Evolutionary conservation across 106 monocot genomes (phyloP).

Genomic region (Platanthera guangdongensis): DNA sequence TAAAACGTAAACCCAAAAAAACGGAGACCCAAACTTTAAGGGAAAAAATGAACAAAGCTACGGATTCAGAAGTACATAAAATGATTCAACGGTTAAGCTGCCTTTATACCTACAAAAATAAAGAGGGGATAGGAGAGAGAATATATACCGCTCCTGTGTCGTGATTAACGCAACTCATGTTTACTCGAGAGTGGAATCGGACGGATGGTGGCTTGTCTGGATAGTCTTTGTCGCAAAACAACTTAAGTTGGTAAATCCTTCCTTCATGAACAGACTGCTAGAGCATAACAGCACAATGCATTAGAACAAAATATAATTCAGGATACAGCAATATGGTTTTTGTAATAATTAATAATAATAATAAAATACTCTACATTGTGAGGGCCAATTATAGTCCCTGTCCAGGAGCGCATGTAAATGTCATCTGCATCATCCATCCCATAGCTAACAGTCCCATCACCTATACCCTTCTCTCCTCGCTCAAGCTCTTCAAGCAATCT

Average conservation of each 20-base stretch:
- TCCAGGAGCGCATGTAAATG: conserved; percentile 30
- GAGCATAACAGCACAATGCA: not conserved
- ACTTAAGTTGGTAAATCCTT: conserved; percentile 24
- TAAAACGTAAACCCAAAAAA: not conserved
- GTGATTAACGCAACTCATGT: conserved; percentile 23
- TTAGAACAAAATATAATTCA: not conserved
- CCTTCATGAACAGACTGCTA: conserved; percentile 24
- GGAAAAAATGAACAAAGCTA: not conserved
- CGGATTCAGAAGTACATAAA: not conserved
- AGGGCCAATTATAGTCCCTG: conserved; percentile 26
- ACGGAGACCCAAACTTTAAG: not conserved
- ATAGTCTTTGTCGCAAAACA: conserved; percentile 27
- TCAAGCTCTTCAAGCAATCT: conserved; percentile 28
- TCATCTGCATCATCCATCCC: conserved; percentile 32
- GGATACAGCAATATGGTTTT: not conserved
- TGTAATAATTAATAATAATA: not conserved
- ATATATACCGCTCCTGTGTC: conserved; percentile 21
- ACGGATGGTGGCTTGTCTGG: conserved; percentile 23
- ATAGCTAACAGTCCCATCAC: conserved; percentile 26
- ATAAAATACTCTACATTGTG: conserved; percentile 16
- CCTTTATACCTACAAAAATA: not conserved
- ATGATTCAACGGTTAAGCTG: not conserved
- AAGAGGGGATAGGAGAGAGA: not conserved
- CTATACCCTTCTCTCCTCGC: conserved; percentile 30
- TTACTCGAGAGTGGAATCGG: conserved; percentile 24